A percentile compares a stretch with the other conserved stretches of the same genome.
Evolutionary conservation across 108 stramenopile genomes (phyloP).

Genomic region (Aurantiochytrium sp.): DNA sequence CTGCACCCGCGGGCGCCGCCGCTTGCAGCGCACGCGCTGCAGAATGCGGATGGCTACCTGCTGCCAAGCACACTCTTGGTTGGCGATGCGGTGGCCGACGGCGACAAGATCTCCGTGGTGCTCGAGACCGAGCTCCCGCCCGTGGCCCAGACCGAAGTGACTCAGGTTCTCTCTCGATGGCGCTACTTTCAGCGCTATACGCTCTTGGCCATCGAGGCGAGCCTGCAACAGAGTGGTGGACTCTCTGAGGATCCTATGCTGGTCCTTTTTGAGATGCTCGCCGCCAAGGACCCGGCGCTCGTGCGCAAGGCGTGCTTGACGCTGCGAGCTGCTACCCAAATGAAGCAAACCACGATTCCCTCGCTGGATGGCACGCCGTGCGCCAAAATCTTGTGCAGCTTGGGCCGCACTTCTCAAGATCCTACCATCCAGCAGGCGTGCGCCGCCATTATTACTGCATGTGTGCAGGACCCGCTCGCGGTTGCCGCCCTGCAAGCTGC

Average conservation of each 20-base stretch:
- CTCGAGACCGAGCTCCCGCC: neutral
- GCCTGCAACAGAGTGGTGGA: neutral
- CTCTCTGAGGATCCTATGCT: neutral
- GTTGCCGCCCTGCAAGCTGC: neutral
- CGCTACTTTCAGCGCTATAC: slow-evolving; percentile 12
- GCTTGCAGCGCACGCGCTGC: neutral
- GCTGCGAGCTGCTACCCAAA: neutral
- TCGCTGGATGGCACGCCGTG: neutral
- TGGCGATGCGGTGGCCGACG: neutral
- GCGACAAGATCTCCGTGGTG: neutral
- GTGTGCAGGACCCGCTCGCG: neutral
- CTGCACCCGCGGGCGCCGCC: neutral
- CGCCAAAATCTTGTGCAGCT: neutral
- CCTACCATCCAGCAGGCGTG: neutral
- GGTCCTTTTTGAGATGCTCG: neutral
- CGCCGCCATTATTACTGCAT: neutral
- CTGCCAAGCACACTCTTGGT: neutral
- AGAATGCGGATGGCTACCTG: neutral
- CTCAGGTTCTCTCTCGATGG: neutral
- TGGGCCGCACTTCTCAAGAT: neutral
- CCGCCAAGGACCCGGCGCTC: neutral
- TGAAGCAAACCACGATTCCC: neutral
- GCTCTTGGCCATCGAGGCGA: neutral
- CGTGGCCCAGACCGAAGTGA: neutral
- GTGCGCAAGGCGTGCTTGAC: neutral